phyloP scores from a whole-genome alignment of 208 protist genomes.

The Wallacemonas sp. region DNA sequence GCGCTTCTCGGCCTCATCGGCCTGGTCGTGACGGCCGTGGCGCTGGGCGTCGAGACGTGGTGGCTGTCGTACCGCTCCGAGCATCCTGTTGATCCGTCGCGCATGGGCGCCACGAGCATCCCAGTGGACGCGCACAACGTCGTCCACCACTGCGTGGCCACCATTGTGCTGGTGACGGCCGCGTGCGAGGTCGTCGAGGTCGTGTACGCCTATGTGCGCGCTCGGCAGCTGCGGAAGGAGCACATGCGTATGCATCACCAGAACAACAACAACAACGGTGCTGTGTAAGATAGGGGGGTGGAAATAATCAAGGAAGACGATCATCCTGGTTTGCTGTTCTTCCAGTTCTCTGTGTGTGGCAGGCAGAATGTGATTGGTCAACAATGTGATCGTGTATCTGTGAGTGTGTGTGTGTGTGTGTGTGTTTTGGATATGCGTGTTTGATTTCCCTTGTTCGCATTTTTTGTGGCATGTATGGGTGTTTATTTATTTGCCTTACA shows the following conservation, averaged over 20 bases:
- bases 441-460: neutral
- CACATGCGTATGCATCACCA: neutral
- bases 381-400: neutral
- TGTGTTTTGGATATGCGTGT: neutral
- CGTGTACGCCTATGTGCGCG: slow-evolving; percentile 15
- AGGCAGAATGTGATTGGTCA: no score
- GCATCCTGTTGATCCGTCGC: slow-evolving; percentile 2
- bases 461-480: no score
- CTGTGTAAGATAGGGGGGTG: no score
- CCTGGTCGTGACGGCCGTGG: slow-evolving; percentile 10
- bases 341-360: no score
- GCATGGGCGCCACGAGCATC: slow-evolving; percentile 6
- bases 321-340: no score
- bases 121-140: slow-evolving; percentile 31
- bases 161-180: neutral
- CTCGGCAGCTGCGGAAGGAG: neutral
- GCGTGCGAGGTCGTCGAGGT: slow-evolving; percentile 22
- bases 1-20: slow-evolving; percentile 14
- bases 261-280: no score
- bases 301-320: no score
- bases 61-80: slow-evolving; percentile 4
- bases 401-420: neutral
- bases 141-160: slow-evolving; percentile 16
- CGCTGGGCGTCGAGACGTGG: slow-evolving; percentile 19
- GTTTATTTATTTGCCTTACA: no score